Evolutionary conservation across 2,329 filamentous ascomycete genomes (phyloP).

Genomic region (Iodosphaeria phyllophila): DNA sequence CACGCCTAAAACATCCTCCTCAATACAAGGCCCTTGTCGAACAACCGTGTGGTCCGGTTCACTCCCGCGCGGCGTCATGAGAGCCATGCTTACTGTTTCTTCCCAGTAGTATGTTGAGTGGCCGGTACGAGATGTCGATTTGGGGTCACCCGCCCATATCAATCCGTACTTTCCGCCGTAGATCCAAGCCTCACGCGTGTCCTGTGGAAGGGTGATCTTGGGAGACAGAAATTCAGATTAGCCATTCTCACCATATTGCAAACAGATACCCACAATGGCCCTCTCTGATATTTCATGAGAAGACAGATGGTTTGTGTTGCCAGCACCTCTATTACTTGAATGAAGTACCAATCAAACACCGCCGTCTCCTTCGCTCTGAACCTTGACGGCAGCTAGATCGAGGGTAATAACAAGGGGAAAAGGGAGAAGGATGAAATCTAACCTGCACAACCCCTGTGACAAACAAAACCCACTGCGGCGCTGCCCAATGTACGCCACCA

Average conservation of each 20-base stretch:
- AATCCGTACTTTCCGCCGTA: conserved; percentile 2
- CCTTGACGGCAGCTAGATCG: no score
- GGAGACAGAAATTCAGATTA: no score
- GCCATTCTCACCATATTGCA: no score
- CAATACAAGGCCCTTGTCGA: conserved; percentile 1
- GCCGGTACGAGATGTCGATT: not conserved
- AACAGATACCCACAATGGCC: no score
- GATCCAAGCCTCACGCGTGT: conserved; percentile 1
- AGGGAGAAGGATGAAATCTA: no score
- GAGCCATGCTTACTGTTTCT: conserved; percentile 1
- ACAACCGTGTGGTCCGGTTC: conserved; percentile 1
- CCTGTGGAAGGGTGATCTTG: conserved; percentile 1
- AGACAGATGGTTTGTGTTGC: no score
- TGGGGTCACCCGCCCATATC: conserved; percentile 1
- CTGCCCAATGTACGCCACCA: conserved; percentile 1
- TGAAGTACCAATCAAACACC: no score
- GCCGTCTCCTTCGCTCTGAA: no score
- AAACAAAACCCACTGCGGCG: conserved; percentile 1
- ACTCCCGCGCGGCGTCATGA: not conserved
- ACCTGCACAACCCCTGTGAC: no score
- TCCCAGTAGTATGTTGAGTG: conserved; percentile 1
- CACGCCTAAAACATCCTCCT: conserved; percentile 1
- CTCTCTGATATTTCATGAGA: no score
- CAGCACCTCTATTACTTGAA: no score
- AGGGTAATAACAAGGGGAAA: no score